phyloP scores from a whole-genome alignment of 768 basidiomycete genomes.

The Trametes coccinea region DNA sequence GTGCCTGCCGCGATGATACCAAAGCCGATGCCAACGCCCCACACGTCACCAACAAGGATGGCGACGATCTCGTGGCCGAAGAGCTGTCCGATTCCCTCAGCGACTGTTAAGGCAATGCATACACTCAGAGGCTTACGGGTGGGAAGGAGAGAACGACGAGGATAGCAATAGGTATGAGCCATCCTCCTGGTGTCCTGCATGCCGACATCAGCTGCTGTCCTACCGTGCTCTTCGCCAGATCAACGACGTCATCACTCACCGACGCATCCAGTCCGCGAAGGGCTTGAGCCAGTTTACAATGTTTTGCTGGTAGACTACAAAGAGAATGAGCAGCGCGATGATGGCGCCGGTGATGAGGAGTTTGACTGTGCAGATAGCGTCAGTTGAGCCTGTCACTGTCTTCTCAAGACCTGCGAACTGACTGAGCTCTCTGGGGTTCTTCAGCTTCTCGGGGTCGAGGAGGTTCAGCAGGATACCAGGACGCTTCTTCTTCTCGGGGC shows the following conservation, averaged over 20 bases:
- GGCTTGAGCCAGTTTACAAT: slow-evolving; percentile 73
- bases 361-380: slow-evolving; percentile 27
- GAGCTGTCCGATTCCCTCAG: slow-evolving; percentile 43
- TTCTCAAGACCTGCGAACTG: too few relatives aligned
- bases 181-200: slow-evolving; percentile 33
- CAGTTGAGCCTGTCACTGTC: neutral
- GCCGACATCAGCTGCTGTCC: neutral
- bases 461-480: neutral
- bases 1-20: slow-evolving; percentile 83
- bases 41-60: slow-evolving; percentile 83
- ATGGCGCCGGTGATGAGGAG: slow-evolving; percentile 29
- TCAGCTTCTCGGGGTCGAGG: neutral
- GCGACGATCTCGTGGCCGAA: slow-evolving; percentile 93
- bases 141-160: slow-evolving; percentile 43
- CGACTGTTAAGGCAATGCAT: too few relatives aligned
- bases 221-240: neutral
- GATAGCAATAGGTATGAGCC: slow-evolving; percentile 44
- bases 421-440: slow-evolving; percentile 3
- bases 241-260: slow-evolving; percentile 36
- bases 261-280: slow-evolving; percentile 60
- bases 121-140: too few relatives aligned
- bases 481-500: neutral
- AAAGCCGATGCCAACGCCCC: slow-evolving; percentile 86
- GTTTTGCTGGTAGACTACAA: slow-evolving; percentile 46
- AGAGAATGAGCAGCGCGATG: slow-evolving; percentile 37